Conservation (phyloP, 345 rosid genomes). For the Hibiscus mutabilis region DNA sequence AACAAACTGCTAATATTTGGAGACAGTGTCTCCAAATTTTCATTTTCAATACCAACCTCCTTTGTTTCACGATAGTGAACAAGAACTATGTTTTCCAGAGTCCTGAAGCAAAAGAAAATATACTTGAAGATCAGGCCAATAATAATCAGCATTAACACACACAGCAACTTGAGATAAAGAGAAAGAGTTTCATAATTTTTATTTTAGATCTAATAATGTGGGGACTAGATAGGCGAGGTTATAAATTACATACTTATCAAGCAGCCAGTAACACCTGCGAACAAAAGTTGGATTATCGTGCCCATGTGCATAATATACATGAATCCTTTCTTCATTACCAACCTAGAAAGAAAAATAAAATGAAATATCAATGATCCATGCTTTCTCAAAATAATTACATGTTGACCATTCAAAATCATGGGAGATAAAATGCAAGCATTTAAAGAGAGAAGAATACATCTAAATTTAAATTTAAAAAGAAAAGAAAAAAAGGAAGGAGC, state of each 20-base stretch:
- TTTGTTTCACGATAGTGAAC: constrained; percentile 97
- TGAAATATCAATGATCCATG: neutral
- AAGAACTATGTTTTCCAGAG: constrained; percentile 82
- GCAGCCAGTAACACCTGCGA: constrained; percentile 99
- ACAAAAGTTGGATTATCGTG: constrained; percentile 84
- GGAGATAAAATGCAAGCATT: neutral
- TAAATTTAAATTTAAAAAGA: neutral
- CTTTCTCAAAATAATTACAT: constrained; percentile 3
- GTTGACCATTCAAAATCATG: neutral
- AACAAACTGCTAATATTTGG: neutral
- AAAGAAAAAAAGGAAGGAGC: neutral
- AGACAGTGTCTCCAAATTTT: neutral
- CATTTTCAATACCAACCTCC: constrained; percentile 55
- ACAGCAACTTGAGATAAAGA: constrained; percentile 2
- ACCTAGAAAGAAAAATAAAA: constrained; percentile 37
- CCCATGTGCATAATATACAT: constrained; percentile 98
- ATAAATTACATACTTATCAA: constrained; percentile 70
- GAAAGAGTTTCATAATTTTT: neutral
- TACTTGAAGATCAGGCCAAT: constrained; percentile 12
- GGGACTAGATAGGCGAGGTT: neutral
- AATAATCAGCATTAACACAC: neutral
- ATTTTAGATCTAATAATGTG: constrained; percentile 4
- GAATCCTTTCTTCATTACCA: constrained; percentile 92
- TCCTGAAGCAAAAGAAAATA: constrained; percentile 38
- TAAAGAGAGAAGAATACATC: neutral